Conservation (phyloP, 352 stramenopile species). For the Globisporangium camurandrum region DNA sequence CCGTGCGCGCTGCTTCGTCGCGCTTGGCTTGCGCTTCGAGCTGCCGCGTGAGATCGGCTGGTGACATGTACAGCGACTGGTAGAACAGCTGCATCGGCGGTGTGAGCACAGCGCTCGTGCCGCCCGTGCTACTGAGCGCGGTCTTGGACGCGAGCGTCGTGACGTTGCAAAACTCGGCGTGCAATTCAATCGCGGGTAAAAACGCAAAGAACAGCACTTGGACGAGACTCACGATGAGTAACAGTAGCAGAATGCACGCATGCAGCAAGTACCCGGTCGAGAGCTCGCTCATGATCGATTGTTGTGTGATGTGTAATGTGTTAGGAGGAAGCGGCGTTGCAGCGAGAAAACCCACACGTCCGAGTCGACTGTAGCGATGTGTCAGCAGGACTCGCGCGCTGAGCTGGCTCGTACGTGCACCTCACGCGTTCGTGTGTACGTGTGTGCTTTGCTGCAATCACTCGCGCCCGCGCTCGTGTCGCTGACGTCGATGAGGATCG, state of each 20-base stretch:
- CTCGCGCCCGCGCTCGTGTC: no score
- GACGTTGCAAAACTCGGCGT: conserved; percentile 54
- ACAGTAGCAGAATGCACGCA: conserved; percentile 60
- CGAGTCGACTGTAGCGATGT: no score
- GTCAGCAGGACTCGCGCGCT: no score
- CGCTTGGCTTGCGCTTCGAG: conserved; percentile 33
- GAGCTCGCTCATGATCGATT: conserved; percentile 11
- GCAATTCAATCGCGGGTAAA: conserved; percentile 56
- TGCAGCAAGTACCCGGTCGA: conserved; percentile 49
- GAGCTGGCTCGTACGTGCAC: no score
- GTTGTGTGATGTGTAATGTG: no score
- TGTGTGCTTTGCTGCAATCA: no score
- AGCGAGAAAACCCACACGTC: no score
- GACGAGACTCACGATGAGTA: conserved; percentile 63
- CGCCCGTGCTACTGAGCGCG: conserved; percentile 25
- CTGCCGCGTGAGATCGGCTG: conserved; percentile 37
- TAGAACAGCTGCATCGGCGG: conserved; percentile 68
- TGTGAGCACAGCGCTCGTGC: conserved; percentile 40
- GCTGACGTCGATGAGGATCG: no score
- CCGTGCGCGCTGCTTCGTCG: conserved; percentile 22
- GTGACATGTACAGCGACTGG: conserved; percentile 69
- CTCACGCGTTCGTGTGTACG: no score
- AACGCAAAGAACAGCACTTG: conserved; percentile 72
- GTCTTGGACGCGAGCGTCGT: conserved; percentile 34
- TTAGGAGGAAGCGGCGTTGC: no score